Base-by-base conservation (phyloP, 116 monocot species). In the Dioscorea cayenensis region DNA sequence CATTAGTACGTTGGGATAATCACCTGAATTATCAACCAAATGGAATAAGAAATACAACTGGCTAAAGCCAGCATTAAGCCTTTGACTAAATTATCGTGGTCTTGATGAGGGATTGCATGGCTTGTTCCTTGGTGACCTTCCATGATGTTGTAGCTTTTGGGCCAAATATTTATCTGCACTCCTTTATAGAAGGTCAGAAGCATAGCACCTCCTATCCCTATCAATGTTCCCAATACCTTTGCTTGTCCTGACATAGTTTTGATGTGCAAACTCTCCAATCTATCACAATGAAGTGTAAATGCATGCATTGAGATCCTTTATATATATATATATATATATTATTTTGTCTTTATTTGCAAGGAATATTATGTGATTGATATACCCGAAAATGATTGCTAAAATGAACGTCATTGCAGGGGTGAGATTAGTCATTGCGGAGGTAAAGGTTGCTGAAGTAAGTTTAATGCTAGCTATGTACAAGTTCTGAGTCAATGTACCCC, bases 101-200 rank as follows among this genome's bases (percentile, higher is more conserved):
- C 22, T 7, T 20, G 37, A 22, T 48, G 43, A 38, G 52, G 0
- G 21, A 25, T 2, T 28, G 28, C 8, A 50, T 68, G 49, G 28
- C 10, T 23, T 21, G 22, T 4, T 17, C 4, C 52, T 7, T 69
- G 10, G 2, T 51, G 28, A 2, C 18, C 20, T 28, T 27, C 28
- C 9, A 55, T 18, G 23, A 83, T 61, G 67, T 87, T 36, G 25
- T 83, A 13, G 27, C 59, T 58, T 16, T 72, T 72, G 7, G 64
- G 21, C 79, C 79, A 77, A 5, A 78, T 13, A 19, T 68, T 62
- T 48, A 84, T 22, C 43, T 66, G 59, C 1, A 20, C 17, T 37
- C 84, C 84, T 48, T 81, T 81, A 71, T 70, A 80, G 67, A 84
- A 84, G 50, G 84, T 84, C 58, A 84, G 80, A 1, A 84, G 36